Conservation (phyloP, 108 stramenopile genomes). For the Cyclotella kingstonii region DNA sequence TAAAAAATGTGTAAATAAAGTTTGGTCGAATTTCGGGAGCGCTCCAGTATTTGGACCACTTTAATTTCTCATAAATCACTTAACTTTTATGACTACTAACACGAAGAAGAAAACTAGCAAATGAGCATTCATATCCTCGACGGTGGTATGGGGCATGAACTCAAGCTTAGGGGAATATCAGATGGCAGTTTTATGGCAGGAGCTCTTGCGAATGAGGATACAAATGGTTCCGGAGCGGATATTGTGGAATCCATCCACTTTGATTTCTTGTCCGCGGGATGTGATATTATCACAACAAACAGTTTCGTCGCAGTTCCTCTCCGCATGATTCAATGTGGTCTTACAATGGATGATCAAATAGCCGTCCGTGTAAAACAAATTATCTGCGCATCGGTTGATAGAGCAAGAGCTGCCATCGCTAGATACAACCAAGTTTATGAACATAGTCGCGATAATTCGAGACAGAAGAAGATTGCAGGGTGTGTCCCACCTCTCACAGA, state of each 20-base stretch:
- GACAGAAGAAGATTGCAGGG: slow-evolving; percentile 30
- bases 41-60: no score
- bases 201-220: slow-evolving; percentile 40
- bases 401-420: slow-evolving; percentile 29
- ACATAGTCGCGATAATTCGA: neutral
- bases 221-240: neutral
- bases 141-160: slow-evolving; percentile 48
- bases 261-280: slow-evolving; percentile 39
- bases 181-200: slow-evolving; percentile 44
- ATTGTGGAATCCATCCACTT: slow-evolving; percentile 31
- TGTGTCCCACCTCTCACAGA: slow-evolving; percentile 47
- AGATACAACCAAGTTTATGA: slow-evolving; percentile 1
- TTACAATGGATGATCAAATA: slow-evolving; percentile 13
- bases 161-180: slow-evolving; percentile 32
- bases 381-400: slow-evolving; percentile 34
- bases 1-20: no score
- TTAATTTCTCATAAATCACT: no score
- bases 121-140: no score
- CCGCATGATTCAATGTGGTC: slow-evolving; percentile 34
- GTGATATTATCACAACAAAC: slow-evolving; percentile 48
- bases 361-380: slow-evolving; percentile 23
- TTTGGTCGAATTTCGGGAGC: no score
- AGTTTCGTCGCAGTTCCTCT: slow-evolving; percentile 47
- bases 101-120: no score
- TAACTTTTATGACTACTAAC: no score